Base-by-base conservation (phyloP, 306 rosid species). In the Abrus pulchellus region DNA sequence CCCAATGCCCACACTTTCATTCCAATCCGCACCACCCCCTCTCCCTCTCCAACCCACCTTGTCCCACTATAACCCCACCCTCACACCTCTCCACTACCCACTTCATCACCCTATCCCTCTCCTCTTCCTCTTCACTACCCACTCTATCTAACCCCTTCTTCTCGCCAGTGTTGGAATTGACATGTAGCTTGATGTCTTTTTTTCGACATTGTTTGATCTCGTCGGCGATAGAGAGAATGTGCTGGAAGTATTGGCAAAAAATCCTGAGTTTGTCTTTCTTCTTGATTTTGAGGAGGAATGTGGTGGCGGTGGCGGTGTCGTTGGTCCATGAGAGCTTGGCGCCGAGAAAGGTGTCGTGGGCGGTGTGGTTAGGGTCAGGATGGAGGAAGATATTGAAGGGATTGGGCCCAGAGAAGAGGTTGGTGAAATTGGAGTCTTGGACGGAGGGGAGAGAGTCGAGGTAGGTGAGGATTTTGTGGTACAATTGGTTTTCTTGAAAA, bases 171-270 rank as follows among this genome's bases (percentile, higher is more conserved):
- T 76, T 57, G 68, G 84, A 73, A 69, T 86, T 90, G 66, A 90
- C 61, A 68, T 88, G 79, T 9, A 95, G 86, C 59, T 76, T 89
- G 14, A 89, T 66, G 61, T 93, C 96, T 48, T 86, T 91, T 40
- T 87, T 92, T 8, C 76, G 86, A 1, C 86, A 74, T 59, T 87
- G 90, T 28, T 88, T 97, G 53, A 94, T 74, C 52, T 94, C 98
- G 3, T 91, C 94, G 0, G 89, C 76, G 0, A 89, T 85, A 0
- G 97, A 69, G 11, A 93, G 89, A 8, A 95, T 87, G 82, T 91
- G 98, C 85, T 93, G 99, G 59, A 95, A 87, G 63, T 95, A 95
- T 76, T 92, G 99, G 0, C 90, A 93, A 80, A 95, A 93, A 47
- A 95, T 81, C 40, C 99, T 74, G 7, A 90, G 89, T 69, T 89